Evolutionary conservation across 73 alveolate genomes (phyloP).

Genomic region (Uronychia setigera): DNA sequence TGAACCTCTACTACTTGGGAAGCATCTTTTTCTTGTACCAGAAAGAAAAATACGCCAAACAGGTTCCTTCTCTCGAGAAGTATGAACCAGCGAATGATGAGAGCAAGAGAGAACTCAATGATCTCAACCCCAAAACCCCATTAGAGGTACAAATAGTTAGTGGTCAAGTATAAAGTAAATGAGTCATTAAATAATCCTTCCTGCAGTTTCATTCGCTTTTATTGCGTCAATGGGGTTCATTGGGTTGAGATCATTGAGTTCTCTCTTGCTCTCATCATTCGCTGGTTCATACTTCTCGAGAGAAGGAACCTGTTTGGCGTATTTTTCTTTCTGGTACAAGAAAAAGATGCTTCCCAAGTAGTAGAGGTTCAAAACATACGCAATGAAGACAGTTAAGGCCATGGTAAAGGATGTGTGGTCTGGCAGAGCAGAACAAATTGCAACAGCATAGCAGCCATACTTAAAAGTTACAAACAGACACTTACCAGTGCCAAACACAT

Average conservation of each 20-base stretch:
- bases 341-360: neutral
- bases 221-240: neutral
- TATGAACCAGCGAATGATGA: too few relatives aligned
- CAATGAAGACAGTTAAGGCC: neutral
- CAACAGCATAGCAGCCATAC: neutral
- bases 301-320: neutral
- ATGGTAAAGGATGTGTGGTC: neutral
- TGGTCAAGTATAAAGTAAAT: too few relatives aligned
- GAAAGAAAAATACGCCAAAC: neutral
- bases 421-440: neutral
- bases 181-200: too few relatives aligned
- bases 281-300: neutral
- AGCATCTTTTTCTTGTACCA: neutral
- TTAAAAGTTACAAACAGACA: too few relatives aligned
- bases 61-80: too few relatives aligned
- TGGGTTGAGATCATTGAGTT: neutral
- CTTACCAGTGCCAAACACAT: neutral
- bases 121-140: too few relatives aligned
- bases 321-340: neutral
- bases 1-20: neutral
- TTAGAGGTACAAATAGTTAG: too few relatives aligned
- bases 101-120: too few relatives aligned
- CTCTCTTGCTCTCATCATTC: neutral
- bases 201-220: too few relatives aligned
- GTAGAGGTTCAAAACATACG: neutral